A percentile compares a stretch with the other conserved stretches of the same genome.
phyloP scores from a whole-genome alignment of 2,329 filamentous ascomycete genomes.

The Chrysosporium keratinophilum region DNA sequence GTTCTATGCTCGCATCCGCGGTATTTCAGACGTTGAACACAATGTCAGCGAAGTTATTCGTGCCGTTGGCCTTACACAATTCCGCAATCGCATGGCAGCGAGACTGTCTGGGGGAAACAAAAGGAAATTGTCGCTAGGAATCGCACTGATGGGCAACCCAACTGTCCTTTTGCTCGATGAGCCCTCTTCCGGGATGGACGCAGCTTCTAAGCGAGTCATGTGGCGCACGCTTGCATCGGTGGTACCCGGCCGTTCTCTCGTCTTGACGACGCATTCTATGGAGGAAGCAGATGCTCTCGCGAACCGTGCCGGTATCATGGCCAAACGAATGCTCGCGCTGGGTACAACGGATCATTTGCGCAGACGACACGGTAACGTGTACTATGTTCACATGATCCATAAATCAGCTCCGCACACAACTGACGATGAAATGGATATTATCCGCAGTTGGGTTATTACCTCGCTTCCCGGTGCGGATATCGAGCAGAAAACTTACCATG shows the following conservation, averaged over 20 bases:
- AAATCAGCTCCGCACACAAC: constrained; percentile 62
- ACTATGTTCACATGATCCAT: constrained; percentile 74
- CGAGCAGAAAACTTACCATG: constrained; percentile 68
- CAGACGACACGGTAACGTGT: constrained; percentile 62
- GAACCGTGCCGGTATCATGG: constrained; percentile 73
- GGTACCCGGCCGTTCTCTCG: constrained; percentile 64
- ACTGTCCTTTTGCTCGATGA: constrained; percentile 81
- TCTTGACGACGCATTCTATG: constrained; percentile 90
- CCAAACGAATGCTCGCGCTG: constrained; percentile 71
- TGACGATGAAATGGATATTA: constrained; percentile 54
- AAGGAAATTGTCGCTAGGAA: constrained; percentile 79
- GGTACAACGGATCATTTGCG: constrained; percentile 65
- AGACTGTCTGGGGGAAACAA: constrained; percentile 85
- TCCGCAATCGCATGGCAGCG: constrained; percentile 62
- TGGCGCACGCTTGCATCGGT: constrained; percentile 73
- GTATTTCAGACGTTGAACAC: constrained; percentile 61
- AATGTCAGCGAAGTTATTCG: constrained; percentile 70
- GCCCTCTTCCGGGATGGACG: constrained; percentile 79
- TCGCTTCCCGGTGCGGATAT: constrained; percentile 56
- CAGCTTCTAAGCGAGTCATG: constrained; percentile 83
- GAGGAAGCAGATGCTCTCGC: constrained; percentile 89
- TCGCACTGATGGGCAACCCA: constrained; percentile 87
- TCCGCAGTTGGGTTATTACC: constrained; percentile 55
- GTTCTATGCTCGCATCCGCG: constrained; percentile 79
- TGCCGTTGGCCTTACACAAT: constrained; percentile 66